A percentile compares a stretch with the other conserved stretches of the same genome.
phyloP scores from a whole-genome alignment of 2,329 filamentous ascomycete species.

The Aspergillus flavus region DNA sequence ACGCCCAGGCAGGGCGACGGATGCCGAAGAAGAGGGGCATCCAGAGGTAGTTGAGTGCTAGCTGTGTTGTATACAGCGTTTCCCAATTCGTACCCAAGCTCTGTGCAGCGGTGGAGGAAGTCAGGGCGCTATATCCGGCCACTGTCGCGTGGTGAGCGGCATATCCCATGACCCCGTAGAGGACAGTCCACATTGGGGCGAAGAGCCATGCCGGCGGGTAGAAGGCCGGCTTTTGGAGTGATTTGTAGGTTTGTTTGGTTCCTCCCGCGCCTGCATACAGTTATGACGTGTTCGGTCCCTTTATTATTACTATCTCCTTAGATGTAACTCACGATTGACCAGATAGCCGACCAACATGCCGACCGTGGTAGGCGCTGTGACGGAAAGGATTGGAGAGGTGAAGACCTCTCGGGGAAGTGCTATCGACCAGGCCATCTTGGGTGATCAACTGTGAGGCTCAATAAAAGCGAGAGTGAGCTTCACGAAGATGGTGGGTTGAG shows the following conservation, averaged over 20 bases:
- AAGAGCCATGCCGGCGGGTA: conserved; percentile 61
- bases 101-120: conserved; percentile 54
- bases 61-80: conserved; percentile 82
- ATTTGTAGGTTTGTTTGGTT: conserved; percentile 40
- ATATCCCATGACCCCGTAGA: conserved; percentile 80
- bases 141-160: conserved; percentile 77
- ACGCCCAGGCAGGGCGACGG: conserved; percentile 71
- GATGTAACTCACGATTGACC: conserved; percentile 28
- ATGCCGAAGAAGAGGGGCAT: conserved; percentile 91
- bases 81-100: conserved; percentile 67
- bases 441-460: background rate
- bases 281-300: background rate
- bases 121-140: conserved; percentile 59
- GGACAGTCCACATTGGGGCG: conserved; percentile 60
- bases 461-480: background rate
- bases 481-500: background rate
- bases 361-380: conserved; percentile 30
- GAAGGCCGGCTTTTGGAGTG: conserved; percentile 52
- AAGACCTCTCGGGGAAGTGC: conserved; percentile 34
- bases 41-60: conserved; percentile 83
- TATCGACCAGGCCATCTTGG: conserved; percentile 33
- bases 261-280: conserved; percentile 26
- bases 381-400: conserved; percentile 32
- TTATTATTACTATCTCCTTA: too few relatives aligned
- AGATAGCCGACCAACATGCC: conserved; percentile 33